Base-by-base conservation (phyloP, 805 yeast genomes). In the Wickerhamiella shivajii region DNA sequence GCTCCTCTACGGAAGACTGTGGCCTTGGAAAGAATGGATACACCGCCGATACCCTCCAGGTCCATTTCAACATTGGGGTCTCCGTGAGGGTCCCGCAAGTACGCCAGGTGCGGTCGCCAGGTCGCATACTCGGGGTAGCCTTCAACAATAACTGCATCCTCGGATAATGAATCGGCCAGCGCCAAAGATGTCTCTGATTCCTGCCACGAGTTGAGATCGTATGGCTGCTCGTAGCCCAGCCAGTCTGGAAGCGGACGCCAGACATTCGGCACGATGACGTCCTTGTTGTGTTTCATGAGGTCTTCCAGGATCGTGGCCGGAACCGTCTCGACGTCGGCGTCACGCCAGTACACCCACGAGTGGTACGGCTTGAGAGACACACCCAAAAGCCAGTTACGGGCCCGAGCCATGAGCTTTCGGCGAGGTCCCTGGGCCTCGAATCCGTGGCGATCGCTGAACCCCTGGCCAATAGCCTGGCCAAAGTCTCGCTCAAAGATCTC, bases 51-150 rank as follows among this genome's bases (percentile, higher is more conserved):
- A 34, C 97, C 97, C 55, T 85, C 96, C 39, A 85, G 63, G 34
- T 77, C 84, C 73, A 87, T 75, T 51, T 80, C 87, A 2, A 85
- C 85, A 56, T 84, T 83, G 18, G 96, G 96, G 46, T 76, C 72
- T 18, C 49, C 50, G 25, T 72, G 72, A 3, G 93, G 92, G 52
- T 78, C 93, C 44, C 96, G 66, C 51, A 87, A 64, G 53, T 87
- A 87, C 0, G 96, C 96, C 43, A 87, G 62, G 57, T 87, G 97
- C 3, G 95, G 93, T 56, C 97, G 70, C 96, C 96, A 87, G 1
- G 97, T 87, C 28, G 93, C 90, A 56, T 83, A 87, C 59, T 87
- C 97, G 10, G 83, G 87, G 19, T 94, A 94, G n/a, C 97, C 97
- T 59, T 85, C 97, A 9, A 85, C 97, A 40, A 87, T 87, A 39